phyloP scores from a whole-genome alignment of 371 early-diverging fungal species.

The Mucor sp. region DNA sequence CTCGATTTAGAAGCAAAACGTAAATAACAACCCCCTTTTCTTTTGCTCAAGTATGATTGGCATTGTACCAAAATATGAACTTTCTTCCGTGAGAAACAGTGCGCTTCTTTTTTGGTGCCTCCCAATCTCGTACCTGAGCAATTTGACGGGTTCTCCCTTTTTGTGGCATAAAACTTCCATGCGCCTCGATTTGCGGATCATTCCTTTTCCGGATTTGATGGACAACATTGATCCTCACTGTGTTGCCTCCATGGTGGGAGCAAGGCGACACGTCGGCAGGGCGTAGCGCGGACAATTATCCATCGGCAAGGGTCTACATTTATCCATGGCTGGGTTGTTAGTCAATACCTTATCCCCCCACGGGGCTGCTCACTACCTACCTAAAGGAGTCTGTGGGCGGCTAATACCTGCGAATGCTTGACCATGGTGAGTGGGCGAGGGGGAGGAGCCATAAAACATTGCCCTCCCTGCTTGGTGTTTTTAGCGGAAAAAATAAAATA shows the following conservation, averaged over 20 bases:
- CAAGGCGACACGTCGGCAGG: background rate
- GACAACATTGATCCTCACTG: background rate
- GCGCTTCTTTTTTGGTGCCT: background rate
- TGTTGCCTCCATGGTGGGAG: background rate
- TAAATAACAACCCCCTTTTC: background rate
- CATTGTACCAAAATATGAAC: background rate
- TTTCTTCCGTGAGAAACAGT: background rate
- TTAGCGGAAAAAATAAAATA: background rate
- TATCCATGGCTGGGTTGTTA: background rate
- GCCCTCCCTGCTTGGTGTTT: background rate
- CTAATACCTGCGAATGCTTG: too few relatives aligned
- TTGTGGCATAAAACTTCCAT: background rate
- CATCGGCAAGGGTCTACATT: background rate
- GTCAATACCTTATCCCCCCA: conserved; percentile 9
- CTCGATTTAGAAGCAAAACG: background rate
- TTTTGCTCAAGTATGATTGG: background rate
- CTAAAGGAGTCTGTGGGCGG: background rate
- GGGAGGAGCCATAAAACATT: conserved; percentile 12
- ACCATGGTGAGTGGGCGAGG: too few relatives aligned
- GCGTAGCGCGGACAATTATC: background rate
- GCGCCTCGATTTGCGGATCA: background rate
- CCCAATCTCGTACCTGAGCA: background rate
- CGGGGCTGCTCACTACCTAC: background rate
- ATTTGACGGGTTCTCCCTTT: background rate
- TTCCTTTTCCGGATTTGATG: background rate